Conservation (phyloP, 2,329 filamentous ascomycete genomes). For the Aspergillus pseudoviridinutans region DNA sequence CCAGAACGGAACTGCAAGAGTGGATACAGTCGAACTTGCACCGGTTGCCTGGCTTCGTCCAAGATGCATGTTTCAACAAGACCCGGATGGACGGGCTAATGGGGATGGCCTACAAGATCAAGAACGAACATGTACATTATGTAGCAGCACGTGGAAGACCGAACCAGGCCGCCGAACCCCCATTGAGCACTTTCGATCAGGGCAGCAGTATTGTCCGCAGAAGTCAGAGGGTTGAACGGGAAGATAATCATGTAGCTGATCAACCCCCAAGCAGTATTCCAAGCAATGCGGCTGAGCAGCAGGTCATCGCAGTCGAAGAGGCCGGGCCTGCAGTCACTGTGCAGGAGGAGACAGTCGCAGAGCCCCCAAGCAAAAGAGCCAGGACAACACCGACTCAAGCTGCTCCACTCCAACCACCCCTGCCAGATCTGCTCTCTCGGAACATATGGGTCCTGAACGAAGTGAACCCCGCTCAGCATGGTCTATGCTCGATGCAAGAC, state of each 20-base stretch:
- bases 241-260: not conserved
- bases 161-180: not conserved
- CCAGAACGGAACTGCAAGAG: not conserved
- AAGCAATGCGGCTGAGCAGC: not conserved
- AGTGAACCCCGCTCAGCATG: not conserved
- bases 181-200: not conserved
- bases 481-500: constrained; percentile 1
- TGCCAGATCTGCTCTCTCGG: not conserved
- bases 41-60: not conserved
- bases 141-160: not conserved
- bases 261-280: not conserved
- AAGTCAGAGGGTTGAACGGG: not conserved
- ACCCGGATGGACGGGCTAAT: constrained; percentile 2
- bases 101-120: constrained; percentile 1
- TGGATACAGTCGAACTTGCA: not conserved
- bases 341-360: not conserved
- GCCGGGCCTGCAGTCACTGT: not conserved
- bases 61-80: not conserved
- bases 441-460: constrained; percentile 6
- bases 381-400: not conserved
- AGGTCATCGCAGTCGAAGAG: not conserved
- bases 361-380: not conserved
- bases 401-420: not conserved
- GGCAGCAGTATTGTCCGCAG: not conserved
- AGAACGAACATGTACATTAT: not conserved